These are phyloP conservation scores for Cladosporium phlei DNA, from an alignment of 2,329 filamentous ascomycete species.

Conservation along the genomic window DNA sequence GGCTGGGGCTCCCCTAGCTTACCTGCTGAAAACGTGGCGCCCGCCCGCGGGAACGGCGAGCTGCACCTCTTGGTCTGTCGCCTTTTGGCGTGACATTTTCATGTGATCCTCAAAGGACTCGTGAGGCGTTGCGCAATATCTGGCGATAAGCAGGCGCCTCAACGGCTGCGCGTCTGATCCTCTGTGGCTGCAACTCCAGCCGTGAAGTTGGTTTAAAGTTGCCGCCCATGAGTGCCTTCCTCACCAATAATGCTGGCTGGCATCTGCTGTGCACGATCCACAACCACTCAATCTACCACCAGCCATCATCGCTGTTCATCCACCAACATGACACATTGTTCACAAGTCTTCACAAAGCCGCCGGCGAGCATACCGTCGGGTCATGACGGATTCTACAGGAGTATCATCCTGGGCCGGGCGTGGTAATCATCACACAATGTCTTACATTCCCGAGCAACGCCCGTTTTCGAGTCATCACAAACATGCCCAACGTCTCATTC, in stretches of 20 bases:
- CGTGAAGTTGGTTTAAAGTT: constrained; percentile 1
- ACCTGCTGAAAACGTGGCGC: constrained; percentile 8
- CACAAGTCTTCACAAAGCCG: too few relatives aligned
- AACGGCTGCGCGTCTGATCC: constrained; percentile 4
- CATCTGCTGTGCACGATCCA: too few relatives aligned
- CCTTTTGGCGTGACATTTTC: too few relatives aligned
- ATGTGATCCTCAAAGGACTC: too few relatives aligned
- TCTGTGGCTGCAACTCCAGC: not conserved
- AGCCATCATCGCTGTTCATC: constrained; percentile 9
- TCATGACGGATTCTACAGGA: too few relatives aligned
- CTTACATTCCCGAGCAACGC: constrained; percentile 3
- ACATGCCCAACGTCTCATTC: not conserved
- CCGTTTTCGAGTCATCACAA: constrained; percentile 9
- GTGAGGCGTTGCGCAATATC: too few relatives aligned
- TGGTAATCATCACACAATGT: not conserved
- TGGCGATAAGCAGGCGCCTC: constrained; percentile 4
- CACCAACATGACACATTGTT: too few relatives aligned
- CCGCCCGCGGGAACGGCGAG: too few relatives aligned
- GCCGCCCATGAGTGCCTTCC: constrained; percentile 1
- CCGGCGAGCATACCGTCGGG: too few relatives aligned
- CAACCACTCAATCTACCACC: not conserved
- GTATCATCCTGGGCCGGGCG: not conserved
- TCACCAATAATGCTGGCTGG: not conserved
- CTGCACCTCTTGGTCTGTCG: too few relatives aligned
- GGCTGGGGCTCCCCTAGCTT: too few relatives aligned